Percentiles rank a stretch among this genome's conserved stretches.
Conservation (phyloP, 805 yeast species). For the Hemisphaericaspora nanyangensis region DNA sequence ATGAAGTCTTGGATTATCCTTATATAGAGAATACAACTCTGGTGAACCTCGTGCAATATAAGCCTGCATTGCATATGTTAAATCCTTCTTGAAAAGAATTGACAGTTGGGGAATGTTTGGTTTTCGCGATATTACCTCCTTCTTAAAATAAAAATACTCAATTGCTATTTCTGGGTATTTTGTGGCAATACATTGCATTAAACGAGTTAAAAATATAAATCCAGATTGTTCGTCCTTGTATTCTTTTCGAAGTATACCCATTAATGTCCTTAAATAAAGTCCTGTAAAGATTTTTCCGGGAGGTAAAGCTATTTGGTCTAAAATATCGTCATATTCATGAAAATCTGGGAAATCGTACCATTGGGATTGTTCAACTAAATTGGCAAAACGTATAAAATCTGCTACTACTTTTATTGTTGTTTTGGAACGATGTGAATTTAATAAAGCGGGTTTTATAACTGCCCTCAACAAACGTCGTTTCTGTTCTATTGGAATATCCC, state of each 20-base stretch:
- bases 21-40: constrained; percentile 26
- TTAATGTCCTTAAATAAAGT: background rate
- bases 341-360: background rate
- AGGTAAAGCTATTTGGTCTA: constrained; percentile 3
- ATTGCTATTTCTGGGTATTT: constrained; percentile 1
- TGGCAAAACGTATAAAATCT: background rate
- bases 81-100: constrained; percentile 16
- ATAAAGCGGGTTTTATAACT: background rate
- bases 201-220: constrained; percentile 3
- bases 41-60: constrained; percentile 17
- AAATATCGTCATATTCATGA: constrained; percentile 1
- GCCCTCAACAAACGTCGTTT: background rate
- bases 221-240: background rate
- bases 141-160: constrained; percentile 5
- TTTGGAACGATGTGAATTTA: background rate
- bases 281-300: background rate
- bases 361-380: background rate
- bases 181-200: constrained; percentile 2
- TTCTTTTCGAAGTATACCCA: background rate
- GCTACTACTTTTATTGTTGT: background rate
- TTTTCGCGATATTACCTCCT: background rate
- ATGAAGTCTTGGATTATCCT: constrained; percentile 37
- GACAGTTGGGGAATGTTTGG: background rate
- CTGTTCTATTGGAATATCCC: background rate
- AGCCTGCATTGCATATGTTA: constrained; percentile 30